Base-by-base conservation (phyloP, 768 basidiomycete species). In the Hericium erinaceus region DNA sequence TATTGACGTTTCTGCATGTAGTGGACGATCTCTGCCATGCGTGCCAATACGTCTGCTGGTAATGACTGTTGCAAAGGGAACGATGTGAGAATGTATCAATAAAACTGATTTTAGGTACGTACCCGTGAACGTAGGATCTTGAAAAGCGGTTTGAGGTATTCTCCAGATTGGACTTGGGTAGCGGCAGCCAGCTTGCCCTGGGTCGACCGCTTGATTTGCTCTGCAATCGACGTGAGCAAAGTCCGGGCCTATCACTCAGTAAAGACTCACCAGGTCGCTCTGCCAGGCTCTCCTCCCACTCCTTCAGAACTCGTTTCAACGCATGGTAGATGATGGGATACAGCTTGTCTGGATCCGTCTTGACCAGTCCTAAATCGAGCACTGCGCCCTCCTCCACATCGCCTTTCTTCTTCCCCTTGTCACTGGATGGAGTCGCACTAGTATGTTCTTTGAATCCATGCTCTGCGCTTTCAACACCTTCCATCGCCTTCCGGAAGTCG, bases 281-380 rank as follows among this genome's bases (percentile, higher is more conserved):
- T 56, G 90, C 92, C 88, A 99, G 88, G 50, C 89, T 89, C 64
- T 93, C 87, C 62, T 85, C 95, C 97, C 97, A 99, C 67, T 99
- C 97, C 65, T 93, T 93, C 54, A 98, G 76, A 5, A 85, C 87
- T 60, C 87, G 79, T 77, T 98, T 98, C 58, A 98, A 74, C 1
- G 94, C 92, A 68, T 94, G 93, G 67, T 99, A 99, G 52, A 99
- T 98, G 64, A 98, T 77, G 0, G 97, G 97, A 68, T 99, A 98
- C 28, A 98, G 75, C 71, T 91, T 97, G 75, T 95, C 91, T 7
- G 93, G 90, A 69, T 98, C 92, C 16, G 82, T 83, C 77, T 93
- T 95, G 66, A 98, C 69, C 59, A 98, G 77, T 6, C 69, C 75
- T 28, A 98, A 70, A 70, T 99, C 92, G 50, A 99, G 74, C 33